A percentile compares a stretch with the other conserved stretches of the same genome.
Conservation (phyloP, 176 grass and related monocot genomes). For the Cenchrus americanus region DNA sequence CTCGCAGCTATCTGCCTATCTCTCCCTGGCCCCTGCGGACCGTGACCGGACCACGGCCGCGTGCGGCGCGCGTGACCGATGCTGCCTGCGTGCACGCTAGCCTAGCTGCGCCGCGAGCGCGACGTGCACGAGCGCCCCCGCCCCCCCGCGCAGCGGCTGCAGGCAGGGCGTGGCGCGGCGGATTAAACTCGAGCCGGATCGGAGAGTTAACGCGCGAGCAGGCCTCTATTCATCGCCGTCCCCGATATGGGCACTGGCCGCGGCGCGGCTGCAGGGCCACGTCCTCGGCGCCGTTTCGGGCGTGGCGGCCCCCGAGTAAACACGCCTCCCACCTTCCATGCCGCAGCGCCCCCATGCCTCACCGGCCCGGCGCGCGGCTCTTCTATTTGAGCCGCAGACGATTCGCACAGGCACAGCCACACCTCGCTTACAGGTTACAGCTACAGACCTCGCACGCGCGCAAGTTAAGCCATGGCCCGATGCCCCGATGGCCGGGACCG, state of each 20-base stretch:
- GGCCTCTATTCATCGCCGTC: background rate
- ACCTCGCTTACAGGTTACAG: background rate
- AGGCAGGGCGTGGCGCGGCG: background rate
- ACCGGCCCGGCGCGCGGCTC: background rate
- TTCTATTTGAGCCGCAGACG: background rate
- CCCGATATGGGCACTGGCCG: constrained; percentile 32
- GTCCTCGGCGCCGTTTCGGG: constrained; percentile 43
- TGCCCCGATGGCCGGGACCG: too few relatives aligned
- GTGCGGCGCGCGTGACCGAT: background rate
- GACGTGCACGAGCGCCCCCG: background rate
- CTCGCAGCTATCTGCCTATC: too few relatives aligned
- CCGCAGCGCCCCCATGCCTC: background rate
- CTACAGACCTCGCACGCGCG: background rate
- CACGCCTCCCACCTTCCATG: background rate
- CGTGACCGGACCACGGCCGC: background rate
- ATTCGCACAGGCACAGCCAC: background rate
- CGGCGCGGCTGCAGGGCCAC: constrained; percentile 32
- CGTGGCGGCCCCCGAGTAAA: background rate
- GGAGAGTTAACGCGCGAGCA: constrained; percentile 23
- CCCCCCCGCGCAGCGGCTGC: background rate
- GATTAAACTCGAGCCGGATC: constrained; percentile 8
- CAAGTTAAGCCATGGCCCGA: background rate
- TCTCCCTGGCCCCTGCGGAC: too few relatives aligned
- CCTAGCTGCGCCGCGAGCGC: constrained; percentile 12
- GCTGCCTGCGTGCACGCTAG: background rate